Base-by-base conservation (phyloP, 306 rosid genomes). In the Corylus avellana region DNA sequence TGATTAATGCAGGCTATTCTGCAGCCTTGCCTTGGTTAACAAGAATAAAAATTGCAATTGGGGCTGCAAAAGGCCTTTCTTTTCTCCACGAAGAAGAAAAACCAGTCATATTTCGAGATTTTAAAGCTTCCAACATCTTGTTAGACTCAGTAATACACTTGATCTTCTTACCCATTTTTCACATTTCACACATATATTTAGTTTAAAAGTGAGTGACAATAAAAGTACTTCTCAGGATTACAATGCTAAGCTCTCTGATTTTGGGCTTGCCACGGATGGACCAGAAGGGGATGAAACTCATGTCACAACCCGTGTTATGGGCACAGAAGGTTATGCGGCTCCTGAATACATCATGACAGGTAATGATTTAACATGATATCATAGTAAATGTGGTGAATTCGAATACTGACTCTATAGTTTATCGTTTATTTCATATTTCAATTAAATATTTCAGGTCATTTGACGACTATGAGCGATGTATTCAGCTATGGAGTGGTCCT, bases 241-340 rank as follows among this genome's bases (percentile, higher is more conserved):
- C 83, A 87, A 79, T 56, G 88, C 98, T 12, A 95, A 93, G 86
- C 91, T 95, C 35, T 93, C 97, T 1, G 99, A 95, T 86, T 95
- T 95, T 1, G 99, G 99, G 44, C 86, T 95, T 39, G 99, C 99
- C 57, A 90, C 86, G 9, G 92, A 95, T 51, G 97, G 94, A 53
- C 94, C 93, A 4, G 88, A 88, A 67, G 93, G 90, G 54, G 84
- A 91, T n/a, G 84, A 95, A 58, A 83, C 93, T 4, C 94, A 93
- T 57, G 55, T 90, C 14, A 83, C 94, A 53, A 89, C 97, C 14
- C 79, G 80, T 1, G 89, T 91, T 29, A 91, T 95, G 99, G 99
- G 99, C 10, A 95, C 99, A 0, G 87, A 80, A 76, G 99, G 99
- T 68, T 95, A 95, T 70, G 99, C 98, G 16, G 99, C 97, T 62